Evolutionary conservation across 495 filamentous ascomycete genomes (phyloP).

Genomic region (Durotheca rogersii): DNA sequence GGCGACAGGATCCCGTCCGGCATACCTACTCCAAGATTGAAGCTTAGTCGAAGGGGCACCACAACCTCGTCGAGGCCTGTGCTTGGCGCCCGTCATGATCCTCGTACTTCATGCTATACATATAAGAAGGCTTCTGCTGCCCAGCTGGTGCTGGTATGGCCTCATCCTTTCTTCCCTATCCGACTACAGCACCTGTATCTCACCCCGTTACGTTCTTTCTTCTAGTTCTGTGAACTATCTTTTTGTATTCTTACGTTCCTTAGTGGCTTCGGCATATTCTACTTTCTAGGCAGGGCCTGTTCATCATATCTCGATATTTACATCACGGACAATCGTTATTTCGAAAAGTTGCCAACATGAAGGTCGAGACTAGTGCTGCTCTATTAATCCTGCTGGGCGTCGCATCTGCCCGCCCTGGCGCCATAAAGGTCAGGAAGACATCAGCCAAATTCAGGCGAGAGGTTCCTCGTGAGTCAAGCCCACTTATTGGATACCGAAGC

Average conservation of each 20-base stretch:
- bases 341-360: constrained; percentile 46
- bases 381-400: constrained; percentile 44
- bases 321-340: constrained; percentile 31
- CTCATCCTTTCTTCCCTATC: constrained; percentile 31
- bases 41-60: constrained; percentile 18
- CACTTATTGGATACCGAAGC: not conserved
- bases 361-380: constrained; percentile 43
- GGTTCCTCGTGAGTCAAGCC: constrained; percentile 47
- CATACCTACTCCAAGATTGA: constrained; percentile 17
- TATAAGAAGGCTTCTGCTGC: constrained; percentile 19
- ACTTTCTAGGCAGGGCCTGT: constrained; percentile 42
- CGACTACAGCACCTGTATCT: constrained; percentile 35
- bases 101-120: constrained; percentile 21
- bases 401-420: constrained; percentile 36
- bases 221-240: constrained; percentile 52
- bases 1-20: constrained; percentile 19
- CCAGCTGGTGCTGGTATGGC: not conserved
- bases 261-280: constrained; percentile 28
- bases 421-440: constrained; percentile 40
- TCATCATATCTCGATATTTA: constrained; percentile 26
- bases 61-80: constrained; percentile 1
- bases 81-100: constrained; percentile 18
- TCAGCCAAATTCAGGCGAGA: constrained; percentile 46
- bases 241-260: constrained; percentile 28
- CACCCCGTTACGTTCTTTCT: constrained; percentile 39